Evolutionary conservation across 371 early-diverging fungal species (phyloP), one percentile per base, ranked within the genome.

Genomic region (Mortierella sp.): DNA sequence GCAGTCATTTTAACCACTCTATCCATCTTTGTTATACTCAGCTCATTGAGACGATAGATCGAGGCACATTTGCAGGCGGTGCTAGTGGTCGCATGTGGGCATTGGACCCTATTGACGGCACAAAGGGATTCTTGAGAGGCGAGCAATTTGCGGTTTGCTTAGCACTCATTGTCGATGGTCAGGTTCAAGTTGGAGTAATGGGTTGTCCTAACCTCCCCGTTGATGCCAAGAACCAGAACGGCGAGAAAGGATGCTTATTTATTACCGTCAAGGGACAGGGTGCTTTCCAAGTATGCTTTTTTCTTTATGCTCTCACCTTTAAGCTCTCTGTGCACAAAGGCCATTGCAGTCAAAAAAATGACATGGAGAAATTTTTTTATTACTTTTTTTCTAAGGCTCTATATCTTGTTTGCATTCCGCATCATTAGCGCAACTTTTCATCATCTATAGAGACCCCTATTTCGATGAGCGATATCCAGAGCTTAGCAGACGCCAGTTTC

Each of bases 141-240:
- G 98, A 95, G 65, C 99, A 99, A 89, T 99, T 90, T 85, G 98
- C 99, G 0, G 96, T 99, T 5, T 98, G 99, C 74, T 87, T 99
- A 50, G 97, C 98, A 21, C 87, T 97, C 63, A 92, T 98, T 72
- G 88, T 92, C 6, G 94, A 98, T 76, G 97, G 98, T 36, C 81
- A 90, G 33, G 98, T 98, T 7, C 86, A 94, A 74, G 82, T 98
- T 2, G 98, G 96, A 64, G 96, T 97, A 24, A 89, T 97, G 83
- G 98, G 97, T 4, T 95, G 98, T 77, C 99, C 99, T 16, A 98
- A 98, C 80, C 86, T 98, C 45, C 96, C 96, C 21, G 79, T 89
- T 43, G 87, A 92, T 83, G 85, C 90, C 45, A 76, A 84, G 47
- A 73, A 90, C 55, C 87, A 91, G 16, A 87, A 90, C 43, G 90